Evolutionary conservation across 768 basidiomycete genomes (phyloP).

Genomic region (Lactarius vividus): DNA sequence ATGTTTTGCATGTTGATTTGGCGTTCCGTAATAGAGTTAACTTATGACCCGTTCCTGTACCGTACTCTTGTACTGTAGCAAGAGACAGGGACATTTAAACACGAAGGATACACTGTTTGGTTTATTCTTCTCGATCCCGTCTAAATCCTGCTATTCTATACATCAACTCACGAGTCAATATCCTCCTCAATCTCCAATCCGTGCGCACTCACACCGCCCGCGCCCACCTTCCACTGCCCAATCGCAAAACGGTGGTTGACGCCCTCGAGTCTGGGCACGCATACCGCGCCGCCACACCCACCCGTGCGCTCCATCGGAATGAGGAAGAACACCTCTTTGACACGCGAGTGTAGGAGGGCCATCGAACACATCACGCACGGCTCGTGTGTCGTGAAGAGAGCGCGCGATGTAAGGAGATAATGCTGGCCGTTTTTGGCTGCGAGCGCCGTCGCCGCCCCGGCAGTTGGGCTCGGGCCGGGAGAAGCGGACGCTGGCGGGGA

Average conservation of each 20-base stretch:
- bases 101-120: conserved; percentile 11
- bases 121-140: background rate
- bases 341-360: conserved; percentile 93
- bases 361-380: conserved; percentile 98
- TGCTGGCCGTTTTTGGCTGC: conserved; percentile 57
- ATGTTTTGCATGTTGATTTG: conserved; percentile 10
- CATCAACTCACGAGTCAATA: conserved; percentile 33
- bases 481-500: conserved; percentile 22
- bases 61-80: background rate
- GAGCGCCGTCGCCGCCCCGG: conserved; percentile 10
- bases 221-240: conserved; percentile 54
- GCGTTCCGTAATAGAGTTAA: conserved; percentile 15
- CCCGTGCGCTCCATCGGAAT: conserved; percentile 74
- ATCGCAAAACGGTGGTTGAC: conserved; percentile 89
- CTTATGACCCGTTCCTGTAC: conserved; percentile 6
- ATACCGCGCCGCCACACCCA: conserved; percentile 76
- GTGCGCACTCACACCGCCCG: conserved; percentile 19
- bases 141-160: conserved; percentile 19
- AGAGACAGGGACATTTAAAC: conserved; percentile 11
- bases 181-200: conserved; percentile 29
- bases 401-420: conserved; percentile 84
- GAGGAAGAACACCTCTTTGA: conserved; percentile 79
- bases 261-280: conserved; percentile 75
- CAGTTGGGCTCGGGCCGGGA: conserved; percentile 18
- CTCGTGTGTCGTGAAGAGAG: conserved; percentile 91